Evolutionary conservation across 768 basidiomycete genomes (phyloP).

Genomic region (Jaapia argillacea): DNA sequence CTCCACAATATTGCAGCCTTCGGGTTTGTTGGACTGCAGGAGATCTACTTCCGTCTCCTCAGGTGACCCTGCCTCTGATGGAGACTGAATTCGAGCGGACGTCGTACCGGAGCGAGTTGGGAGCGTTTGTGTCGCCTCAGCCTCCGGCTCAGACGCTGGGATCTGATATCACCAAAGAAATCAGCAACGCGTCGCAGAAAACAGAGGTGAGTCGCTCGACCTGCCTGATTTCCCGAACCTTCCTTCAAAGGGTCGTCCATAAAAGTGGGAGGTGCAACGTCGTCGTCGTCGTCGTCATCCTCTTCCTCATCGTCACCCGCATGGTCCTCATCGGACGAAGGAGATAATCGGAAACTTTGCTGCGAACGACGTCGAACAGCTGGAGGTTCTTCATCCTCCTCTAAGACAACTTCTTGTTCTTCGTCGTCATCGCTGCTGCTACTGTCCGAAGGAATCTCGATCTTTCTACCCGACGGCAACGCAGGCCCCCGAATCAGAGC

Average conservation of each 20-base stretch:
- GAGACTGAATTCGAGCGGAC: too few relatives aligned
- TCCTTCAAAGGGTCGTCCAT: slow-evolving; percentile 25
- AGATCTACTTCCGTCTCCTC: too few relatives aligned
- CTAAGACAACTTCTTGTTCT: slow-evolving; percentile 29
- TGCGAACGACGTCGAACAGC: slow-evolving; percentile 4
- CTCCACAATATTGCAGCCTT: too few relatives aligned
- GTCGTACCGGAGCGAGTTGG: too few relatives aligned
- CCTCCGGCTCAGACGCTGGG: too few relatives aligned
- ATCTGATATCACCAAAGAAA: too few relatives aligned
- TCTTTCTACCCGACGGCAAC: slow-evolving; percentile 18
- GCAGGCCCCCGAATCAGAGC: slow-evolving; percentile 31
- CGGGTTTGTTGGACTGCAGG: too few relatives aligned
- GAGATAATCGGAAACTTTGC: neutral
- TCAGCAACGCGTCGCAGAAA: too few relatives aligned
- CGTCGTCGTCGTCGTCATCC: slow-evolving; percentile 23
- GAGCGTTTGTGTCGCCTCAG: too few relatives aligned
- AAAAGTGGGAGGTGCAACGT: slow-evolving; percentile 13
- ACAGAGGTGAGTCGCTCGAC: too few relatives aligned
- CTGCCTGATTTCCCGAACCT: slow-evolving; percentile 23
- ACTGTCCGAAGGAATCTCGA: slow-evolving; percentile 18
- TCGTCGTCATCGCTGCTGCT: slow-evolving; percentile 24
- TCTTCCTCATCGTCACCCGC: slow-evolving; percentile 16
- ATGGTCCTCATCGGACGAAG: neutral
- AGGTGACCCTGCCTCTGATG: too few relatives aligned
- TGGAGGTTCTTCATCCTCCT: slow-evolving; percentile 25